Evolutionary conservation across 257 asterid genomes (phyloP).

Genomic region (Echium plantagineum): DNA sequence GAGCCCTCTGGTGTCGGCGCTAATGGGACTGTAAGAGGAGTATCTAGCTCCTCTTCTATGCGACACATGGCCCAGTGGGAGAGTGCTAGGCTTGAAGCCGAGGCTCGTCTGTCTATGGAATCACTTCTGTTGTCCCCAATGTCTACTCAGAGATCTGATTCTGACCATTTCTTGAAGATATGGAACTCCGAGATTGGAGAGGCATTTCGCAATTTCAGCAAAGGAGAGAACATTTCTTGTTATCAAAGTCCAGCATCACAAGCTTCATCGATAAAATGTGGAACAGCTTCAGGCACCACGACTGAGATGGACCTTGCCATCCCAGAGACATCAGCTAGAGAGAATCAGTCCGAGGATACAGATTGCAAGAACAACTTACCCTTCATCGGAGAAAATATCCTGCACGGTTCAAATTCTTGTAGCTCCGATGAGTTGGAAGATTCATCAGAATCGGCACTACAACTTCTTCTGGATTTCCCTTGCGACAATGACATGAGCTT

Average conservation of each 20-base stretch:
- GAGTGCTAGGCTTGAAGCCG: slow-evolving; percentile 88
- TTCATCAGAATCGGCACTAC: slow-evolving; percentile 71
- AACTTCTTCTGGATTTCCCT: slow-evolving; percentile 73
- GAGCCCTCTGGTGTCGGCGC: slow-evolving; percentile 30
- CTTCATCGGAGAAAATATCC: slow-evolving; percentile 12
- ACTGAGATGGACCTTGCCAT: slow-evolving; percentile 19
- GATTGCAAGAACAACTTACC: slow-evolving; percentile 26
- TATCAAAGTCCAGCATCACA: slow-evolving; percentile 28
- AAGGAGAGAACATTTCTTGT: slow-evolving; percentile 15
- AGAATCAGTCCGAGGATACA: not conserved
- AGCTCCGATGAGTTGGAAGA: slow-evolving; percentile 57
- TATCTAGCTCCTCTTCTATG: slow-evolving; percentile 44
- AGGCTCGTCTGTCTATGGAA: slow-evolving; percentile 74
- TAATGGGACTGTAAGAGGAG: slow-evolving; percentile 13
- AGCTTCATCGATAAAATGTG: slow-evolving; percentile 31
- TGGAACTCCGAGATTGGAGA: slow-evolving; percentile 93
- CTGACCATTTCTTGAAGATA: slow-evolving; percentile 52
- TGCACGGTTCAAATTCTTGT: slow-evolving; percentile 25
- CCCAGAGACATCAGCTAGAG: slow-evolving; percentile 2
- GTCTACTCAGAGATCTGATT: slow-evolving; percentile 13
- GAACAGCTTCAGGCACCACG: slow-evolving; percentile 37
- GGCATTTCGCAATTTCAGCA: slow-evolving; percentile 35
- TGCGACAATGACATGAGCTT: slow-evolving; percentile 78
- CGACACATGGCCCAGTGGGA: slow-evolving; percentile 99
- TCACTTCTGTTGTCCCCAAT: slow-evolving; percentile 33